Conservation (phyloP, 768 basidiomycete species). For the Lepiota brunneoincarnata region DNA sequence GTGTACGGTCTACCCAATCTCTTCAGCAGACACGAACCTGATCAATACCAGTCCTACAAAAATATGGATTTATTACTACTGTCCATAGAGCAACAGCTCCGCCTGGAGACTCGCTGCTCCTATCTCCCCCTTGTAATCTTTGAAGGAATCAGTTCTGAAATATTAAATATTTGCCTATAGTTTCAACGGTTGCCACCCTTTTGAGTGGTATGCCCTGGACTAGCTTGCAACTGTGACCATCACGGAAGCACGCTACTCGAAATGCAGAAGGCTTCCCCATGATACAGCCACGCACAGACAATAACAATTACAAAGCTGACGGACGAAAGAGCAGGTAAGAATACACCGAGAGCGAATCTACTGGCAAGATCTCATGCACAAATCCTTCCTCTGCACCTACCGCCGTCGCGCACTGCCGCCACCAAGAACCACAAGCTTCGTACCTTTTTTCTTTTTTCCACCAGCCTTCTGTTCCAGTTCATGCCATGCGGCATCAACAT, state of each 20-base stretch:
- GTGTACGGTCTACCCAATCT: not conserved
- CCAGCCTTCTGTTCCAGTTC: conserved; percentile 65
- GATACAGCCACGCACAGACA: not conserved
- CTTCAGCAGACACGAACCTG: not conserved
- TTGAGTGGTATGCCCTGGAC: too few species aligned
- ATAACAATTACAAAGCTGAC: not conserved
- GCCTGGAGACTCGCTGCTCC: not conserved
- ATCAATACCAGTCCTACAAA: not conserved
- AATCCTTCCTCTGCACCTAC: not conserved
- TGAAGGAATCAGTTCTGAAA: conserved; percentile 1
- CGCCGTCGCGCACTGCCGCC: conserved; percentile 54
- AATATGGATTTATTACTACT: too few species aligned
- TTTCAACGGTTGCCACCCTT: not conserved
- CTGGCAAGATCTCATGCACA: not conserved
- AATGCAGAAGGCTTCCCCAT: too few species aligned
- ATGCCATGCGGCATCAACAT: conserved; percentile 77
- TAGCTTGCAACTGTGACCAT: too few species aligned
- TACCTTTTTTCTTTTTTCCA: conserved; percentile 58
- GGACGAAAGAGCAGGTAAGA: not conserved
- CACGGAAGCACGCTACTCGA: too few species aligned
- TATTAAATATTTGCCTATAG: conserved; percentile 2
- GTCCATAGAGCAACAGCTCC: too few species aligned
- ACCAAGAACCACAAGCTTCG: conserved; percentile 70
- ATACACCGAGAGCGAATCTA: not conserved
- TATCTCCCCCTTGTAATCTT: not conserved